Percentiles rank a stretch among this genome's conserved stretches.
phyloP scores from a whole-genome alignment of 2,329 filamentous ascomycete species.

The Stagonosporopsis chrysanthemi region DNA sequence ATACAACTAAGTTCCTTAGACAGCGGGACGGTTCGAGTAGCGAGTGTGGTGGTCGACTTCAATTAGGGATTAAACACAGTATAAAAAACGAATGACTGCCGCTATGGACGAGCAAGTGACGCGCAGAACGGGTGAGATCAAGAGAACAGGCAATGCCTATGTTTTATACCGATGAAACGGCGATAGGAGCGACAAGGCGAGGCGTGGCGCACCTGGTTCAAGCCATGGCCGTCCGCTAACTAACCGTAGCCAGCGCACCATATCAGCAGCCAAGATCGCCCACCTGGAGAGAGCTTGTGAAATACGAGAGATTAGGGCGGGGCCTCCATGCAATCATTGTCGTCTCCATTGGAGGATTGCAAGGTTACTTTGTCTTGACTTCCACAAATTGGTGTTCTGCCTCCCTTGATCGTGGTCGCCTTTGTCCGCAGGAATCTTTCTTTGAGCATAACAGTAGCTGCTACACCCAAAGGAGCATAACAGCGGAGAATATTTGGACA shows the following conservation, averaged over 20 bases:
- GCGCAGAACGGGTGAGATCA: slow-evolving; percentile 32
- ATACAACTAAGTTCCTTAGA: slow-evolving; percentile 7
- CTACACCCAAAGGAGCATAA: not conserved
- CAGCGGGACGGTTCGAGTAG: slow-evolving; percentile 13
- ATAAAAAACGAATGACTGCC: slow-evolving; percentile 38
- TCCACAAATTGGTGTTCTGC: not conserved
- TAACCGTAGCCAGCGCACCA: slow-evolving; percentile 23
- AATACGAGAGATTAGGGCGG: slow-evolving; percentile 28
- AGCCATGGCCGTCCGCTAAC: slow-evolving; percentile 25
- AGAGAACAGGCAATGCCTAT: slow-evolving; percentile 18
- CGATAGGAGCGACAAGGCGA: slow-evolving; percentile 18
- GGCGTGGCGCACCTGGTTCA: slow-evolving; percentile 30
- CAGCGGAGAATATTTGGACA: slow-evolving; percentile 11
- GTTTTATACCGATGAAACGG: slow-evolving; percentile 33
- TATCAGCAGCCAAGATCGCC: slow-evolving; percentile 32
- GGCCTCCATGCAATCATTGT: slow-evolving; percentile 9
- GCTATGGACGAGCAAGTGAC: slow-evolving; percentile 33
- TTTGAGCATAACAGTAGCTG: not conserved
- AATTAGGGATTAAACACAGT: slow-evolving; percentile 26
- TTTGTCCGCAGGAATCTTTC: not conserved
- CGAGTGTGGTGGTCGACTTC: slow-evolving; percentile 27
- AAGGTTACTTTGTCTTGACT: not conserved
- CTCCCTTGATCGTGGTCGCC: not conserved
- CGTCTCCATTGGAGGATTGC: slow-evolving; percentile 6
- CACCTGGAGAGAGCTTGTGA: slow-evolving; percentile 19